These are phyloP conservation scores for Camillea tinctor DNA, from an alignment of 2,329 filamentous ascomycete species.

Conservation along the genomic window DNA sequence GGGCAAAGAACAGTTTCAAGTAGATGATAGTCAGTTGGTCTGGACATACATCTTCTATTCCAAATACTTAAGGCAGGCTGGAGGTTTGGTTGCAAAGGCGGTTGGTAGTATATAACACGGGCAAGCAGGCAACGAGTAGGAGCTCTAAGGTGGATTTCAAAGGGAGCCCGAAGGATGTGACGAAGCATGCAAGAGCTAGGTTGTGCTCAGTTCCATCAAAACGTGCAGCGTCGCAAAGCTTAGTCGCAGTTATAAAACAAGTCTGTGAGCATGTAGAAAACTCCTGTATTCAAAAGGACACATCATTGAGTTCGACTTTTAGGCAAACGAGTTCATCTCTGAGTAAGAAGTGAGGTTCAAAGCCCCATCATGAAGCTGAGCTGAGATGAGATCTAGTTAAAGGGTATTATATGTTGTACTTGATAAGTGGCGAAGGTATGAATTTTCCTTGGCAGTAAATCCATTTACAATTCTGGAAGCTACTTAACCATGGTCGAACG, in stretches of 20 bases:
- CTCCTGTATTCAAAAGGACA: background rate
- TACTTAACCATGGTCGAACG: background rate
- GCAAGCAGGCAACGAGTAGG: background rate
- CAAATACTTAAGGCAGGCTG: background rate
- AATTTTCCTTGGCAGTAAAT: background rate
- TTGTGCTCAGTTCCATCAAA: background rate
- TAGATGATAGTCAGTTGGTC: background rate
- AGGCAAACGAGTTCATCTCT: background rate
- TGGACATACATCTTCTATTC: background rate
- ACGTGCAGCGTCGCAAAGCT: background rate
- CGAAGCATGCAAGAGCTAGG: background rate
- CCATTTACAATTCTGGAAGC: background rate
- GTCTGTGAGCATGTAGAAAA: background rate
- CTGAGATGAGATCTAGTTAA: background rate
- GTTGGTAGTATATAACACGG: background rate
- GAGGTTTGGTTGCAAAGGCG: background rate
- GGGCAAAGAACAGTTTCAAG: slow-evolving; percentile 1
- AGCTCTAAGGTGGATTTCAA: background rate
- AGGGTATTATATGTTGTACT: background rate
- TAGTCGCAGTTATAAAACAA: background rate
- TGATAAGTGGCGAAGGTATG: background rate
- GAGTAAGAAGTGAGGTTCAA: background rate
- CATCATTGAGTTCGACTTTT: background rate
- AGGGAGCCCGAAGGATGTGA: background rate
- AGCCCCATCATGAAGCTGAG: background rate